Evolutionary conservation across 2,329 filamentous ascomycete species (phyloP).

Genomic region (Cercospora janseana): DNA sequence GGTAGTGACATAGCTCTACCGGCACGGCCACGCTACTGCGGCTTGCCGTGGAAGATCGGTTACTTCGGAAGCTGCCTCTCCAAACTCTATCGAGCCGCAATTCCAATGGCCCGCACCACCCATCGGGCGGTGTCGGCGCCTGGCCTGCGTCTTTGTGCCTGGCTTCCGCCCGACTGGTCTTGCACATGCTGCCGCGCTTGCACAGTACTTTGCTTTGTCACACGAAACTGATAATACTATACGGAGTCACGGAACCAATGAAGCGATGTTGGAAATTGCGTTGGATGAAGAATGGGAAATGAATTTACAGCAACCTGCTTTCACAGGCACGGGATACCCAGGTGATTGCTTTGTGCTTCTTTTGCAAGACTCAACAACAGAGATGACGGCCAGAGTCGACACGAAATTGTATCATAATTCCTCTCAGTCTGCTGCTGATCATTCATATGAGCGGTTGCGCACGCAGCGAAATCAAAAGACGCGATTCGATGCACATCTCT

Average conservation of each 20-base stretch:
- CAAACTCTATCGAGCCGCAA: slow-evolving; percentile 2
- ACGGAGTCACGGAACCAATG: background rate
- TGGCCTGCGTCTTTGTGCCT: no score
- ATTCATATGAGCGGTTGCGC: no score
- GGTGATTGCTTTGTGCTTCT: slow-evolving; percentile 1
- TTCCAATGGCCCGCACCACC: background rate
- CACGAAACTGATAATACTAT: no score
- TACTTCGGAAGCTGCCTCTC: background rate
- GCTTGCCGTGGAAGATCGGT: slow-evolving; percentile 1
- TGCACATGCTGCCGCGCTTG: no score
- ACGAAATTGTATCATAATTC: background rate
- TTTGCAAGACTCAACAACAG: no score
- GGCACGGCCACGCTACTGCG: background rate
- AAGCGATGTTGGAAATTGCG: background rate
- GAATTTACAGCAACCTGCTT: slow-evolving; percentile 7
- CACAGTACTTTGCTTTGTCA: no score
- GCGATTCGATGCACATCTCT: no score
- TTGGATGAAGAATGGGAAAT: background rate
- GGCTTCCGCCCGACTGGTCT: no score
- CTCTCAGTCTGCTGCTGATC: no score
- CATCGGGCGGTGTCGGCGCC: background rate
- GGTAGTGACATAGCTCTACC: background rate
- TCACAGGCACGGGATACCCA: slow-evolving; percentile 3
- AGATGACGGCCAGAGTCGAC: background rate
- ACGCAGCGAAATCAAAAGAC: no score